A percentile compares a stretch with the other conserved stretches of the same genome.
Conservation (phyloP, 495 filamentous ascomycete species). For the Collariella sp. region DNA sequence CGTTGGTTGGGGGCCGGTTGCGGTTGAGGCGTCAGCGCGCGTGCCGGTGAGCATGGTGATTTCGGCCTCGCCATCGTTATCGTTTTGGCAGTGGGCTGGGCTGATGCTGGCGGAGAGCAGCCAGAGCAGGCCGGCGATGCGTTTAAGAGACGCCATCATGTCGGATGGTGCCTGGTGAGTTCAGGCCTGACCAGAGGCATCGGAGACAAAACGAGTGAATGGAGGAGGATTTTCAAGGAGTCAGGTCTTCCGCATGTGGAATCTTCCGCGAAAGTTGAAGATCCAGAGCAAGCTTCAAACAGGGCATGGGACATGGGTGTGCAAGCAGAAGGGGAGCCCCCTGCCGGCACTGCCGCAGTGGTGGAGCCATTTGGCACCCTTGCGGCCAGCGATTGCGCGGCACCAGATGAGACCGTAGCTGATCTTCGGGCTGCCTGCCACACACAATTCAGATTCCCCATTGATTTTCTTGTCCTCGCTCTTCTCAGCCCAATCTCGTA, state of each 20-base stretch:
- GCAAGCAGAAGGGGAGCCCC: too few species aligned
- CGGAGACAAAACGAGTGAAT: neutral
- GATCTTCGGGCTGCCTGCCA: neutral
- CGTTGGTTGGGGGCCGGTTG: slow-evolving; percentile 24
- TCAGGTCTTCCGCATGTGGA: neutral
- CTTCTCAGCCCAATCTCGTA: too few species aligned
- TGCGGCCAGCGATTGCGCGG: slow-evolving; percentile 4
- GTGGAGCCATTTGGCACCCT: slow-evolving; percentile 4
- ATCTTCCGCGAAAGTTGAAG: neutral
- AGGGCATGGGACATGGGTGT: neutral
- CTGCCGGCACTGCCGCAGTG: slow-evolving; percentile 11
- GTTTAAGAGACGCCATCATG: slow-evolving; percentile 15
- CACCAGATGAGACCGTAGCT: neutral
- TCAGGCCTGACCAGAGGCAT: neutral
- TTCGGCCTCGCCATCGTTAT: slow-evolving; percentile 6
- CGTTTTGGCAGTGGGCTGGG: slow-evolving; percentile 1
- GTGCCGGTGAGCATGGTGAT: slow-evolving; percentile 34
- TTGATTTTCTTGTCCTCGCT: neutral
- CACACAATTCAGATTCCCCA: neutral
- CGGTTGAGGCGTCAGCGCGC: slow-evolving; percentile 16
- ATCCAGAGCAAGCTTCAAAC: slow-evolving; percentile 3
- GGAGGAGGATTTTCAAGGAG: neutral
- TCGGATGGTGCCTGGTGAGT: neutral
- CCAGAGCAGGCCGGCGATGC: slow-evolving; percentile 9
- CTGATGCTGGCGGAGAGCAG: slow-evolving; percentile 9